Conservation (phyloP, 495 filamentous ascomycete genomes). For the Neurospora terricola region DNA sequence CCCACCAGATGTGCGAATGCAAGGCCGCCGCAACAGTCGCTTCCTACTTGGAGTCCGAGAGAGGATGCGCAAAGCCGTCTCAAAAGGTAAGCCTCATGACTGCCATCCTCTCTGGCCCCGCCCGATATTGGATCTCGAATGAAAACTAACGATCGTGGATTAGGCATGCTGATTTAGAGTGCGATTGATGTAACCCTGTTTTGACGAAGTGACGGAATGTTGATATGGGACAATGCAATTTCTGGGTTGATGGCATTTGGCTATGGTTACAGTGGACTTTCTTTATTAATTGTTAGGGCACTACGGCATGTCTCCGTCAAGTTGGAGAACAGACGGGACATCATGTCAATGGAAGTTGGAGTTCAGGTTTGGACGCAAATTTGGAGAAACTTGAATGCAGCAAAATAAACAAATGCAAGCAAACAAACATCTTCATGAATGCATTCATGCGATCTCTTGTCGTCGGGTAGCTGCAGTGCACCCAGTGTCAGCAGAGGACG, state of each 20-base stretch:
- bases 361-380: not conserved
- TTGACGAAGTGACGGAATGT: not conserved
- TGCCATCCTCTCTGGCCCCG: not conserved
- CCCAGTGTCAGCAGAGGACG: not conserved
- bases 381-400: not conserved
- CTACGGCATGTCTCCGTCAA: not conserved
- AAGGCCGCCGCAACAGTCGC: conserved; percentile 4
- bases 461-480: not conserved
- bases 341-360: not conserved
- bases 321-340: not conserved
- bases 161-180: not conserved
- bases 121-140: not conserved
- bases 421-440: not conserved
- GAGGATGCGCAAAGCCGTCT: conserved; percentile 9
- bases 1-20: conserved; percentile 9
- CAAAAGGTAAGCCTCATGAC: conserved; percentile 3
- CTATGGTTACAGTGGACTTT: not conserved
- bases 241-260: not conserved
- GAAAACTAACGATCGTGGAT: not conserved
- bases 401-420: not conserved
- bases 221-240: not conserved
- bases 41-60: conserved; percentile 8
- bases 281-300: not conserved
- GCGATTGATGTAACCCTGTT: not conserved
- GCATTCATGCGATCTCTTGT: not conserved